A percentile compares a stretch with the other conserved stretches of the same genome.
These are phyloP conservation scores for Cyclotella cryptica DNA, from an alignment of 108 stramenopile genomes.

Conservation along the genomic window DNA sequence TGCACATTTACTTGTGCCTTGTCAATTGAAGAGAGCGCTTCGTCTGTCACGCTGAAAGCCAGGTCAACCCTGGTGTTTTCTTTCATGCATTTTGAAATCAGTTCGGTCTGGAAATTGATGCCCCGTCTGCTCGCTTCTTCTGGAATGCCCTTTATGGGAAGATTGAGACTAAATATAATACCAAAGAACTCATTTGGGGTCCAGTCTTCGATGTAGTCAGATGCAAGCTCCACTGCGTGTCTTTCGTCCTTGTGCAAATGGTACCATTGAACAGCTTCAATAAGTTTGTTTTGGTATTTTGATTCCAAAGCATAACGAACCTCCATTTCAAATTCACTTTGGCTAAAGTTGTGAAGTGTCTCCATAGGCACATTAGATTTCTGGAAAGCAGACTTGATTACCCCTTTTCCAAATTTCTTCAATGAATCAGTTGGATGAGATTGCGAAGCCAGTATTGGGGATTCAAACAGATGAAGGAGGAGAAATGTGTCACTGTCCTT, in stretches of 20 bases:
- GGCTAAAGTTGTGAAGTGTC: conserved; percentile 18
- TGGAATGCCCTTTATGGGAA: conserved; percentile 5
- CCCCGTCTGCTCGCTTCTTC: conserved; percentile 4
- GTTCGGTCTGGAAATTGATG: neutral
- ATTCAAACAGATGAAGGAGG: conserved; percentile 13
- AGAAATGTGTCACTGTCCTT: conserved; percentile 10
- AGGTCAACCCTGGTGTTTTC: neutral
- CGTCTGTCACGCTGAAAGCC: neutral
- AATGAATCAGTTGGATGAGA: neutral
- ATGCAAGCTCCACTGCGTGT: conserved; percentile 8
- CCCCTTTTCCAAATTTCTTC: conserved; percentile 17
- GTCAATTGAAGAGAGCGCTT: neutral
- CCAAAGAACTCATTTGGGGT: conserved; percentile 3
- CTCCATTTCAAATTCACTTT: conserved; percentile 13
- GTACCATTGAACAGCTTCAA: conserved; percentile 18
- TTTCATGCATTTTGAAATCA: neutral
- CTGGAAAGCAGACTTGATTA: conserved; percentile 8
- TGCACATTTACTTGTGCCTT: conserved; percentile 4
- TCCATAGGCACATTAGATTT: neutral
- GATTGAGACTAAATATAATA: neutral
- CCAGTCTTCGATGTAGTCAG: neutral
- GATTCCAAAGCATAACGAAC: neutral
- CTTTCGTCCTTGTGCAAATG: neutral
- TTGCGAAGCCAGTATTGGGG: neutral
- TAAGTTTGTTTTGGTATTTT: neutral